phyloP scores from a whole-genome alignment of 495 filamentous ascomycete genomes.

The Chlorociboria aeruginascens region DNA sequence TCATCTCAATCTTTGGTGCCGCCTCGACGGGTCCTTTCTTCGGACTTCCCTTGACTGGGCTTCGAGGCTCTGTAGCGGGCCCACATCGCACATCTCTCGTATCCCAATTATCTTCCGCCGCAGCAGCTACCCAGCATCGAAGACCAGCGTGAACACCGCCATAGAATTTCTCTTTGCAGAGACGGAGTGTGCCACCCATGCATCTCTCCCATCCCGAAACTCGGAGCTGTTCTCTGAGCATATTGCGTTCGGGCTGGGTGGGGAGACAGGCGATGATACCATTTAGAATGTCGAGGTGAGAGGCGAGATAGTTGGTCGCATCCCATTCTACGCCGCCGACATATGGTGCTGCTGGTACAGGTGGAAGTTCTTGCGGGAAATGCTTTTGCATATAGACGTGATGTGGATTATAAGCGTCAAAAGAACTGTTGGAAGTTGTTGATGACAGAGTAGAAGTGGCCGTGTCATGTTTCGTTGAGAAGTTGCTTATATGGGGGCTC shows the following conservation, averaged over 20 bases:
- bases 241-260: slow-evolving; percentile 59
- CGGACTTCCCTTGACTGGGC: slow-evolving; percentile 33
- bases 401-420: slow-evolving; percentile 8
- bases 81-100: slow-evolving; percentile 64
- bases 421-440: slow-evolving; percentile 1
- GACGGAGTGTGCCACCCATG: slow-evolving; percentile 70
- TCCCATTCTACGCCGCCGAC: slow-evolving; percentile 99
- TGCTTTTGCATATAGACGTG: slow-evolving; percentile 50
- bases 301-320: slow-evolving; percentile 88
- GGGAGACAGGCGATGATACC: slow-evolving; percentile 79
- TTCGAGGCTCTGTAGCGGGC: slow-evolving; percentile 37
- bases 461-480: slow-evolving; percentile 4
- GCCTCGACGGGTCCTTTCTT: slow-evolving; percentile 25
- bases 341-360: slow-evolving; percentile 89
- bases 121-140: slow-evolving; percentile 81
- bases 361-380: slow-evolving; percentile 80
- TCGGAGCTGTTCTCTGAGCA: slow-evolving; percentile 60
- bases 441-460: slow-evolving; percentile 4
- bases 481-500: slow-evolving; percentile 1
- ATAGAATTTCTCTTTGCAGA: slow-evolving; percentile 98
- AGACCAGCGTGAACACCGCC: slow-evolving; percentile 78
- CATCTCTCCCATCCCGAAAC: slow-evolving; percentile 87
- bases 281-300: slow-evolving; percentile 87
- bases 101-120: slow-evolving; percentile 78
- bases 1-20: slow-evolving; percentile 44